phyloP scores from a whole-genome alignment of 305 asterid species.

The Solanum hybrid region DNA sequence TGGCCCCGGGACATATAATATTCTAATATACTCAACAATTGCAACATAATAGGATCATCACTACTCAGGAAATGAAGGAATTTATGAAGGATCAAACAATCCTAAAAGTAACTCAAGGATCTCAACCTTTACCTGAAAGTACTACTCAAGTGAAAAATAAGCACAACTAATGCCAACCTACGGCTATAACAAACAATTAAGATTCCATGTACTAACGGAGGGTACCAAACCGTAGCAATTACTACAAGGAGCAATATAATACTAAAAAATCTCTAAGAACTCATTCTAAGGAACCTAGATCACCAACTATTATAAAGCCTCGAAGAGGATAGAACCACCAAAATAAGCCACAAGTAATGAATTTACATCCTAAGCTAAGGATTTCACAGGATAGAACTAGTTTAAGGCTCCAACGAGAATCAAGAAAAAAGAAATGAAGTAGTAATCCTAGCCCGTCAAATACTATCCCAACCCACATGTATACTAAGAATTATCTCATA shows the following conservation, averaged over 20 bases:
- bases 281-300: background rate
- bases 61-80: background rate
- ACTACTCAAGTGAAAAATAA: background rate
- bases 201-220: background rate
- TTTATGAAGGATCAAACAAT: background rate
- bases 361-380: background rate
- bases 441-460: background rate
- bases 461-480: background rate
- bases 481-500: background rate
- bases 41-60: background rate
- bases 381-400: background rate
- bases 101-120: background rate
- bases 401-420: background rate
- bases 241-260: background rate
- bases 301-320: background rate
- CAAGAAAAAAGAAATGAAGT: background rate
- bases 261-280: background rate
- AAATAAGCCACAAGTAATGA: background rate
- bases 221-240: background rate
- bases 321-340: background rate
- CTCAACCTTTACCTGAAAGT: background rate
- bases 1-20: background rate
- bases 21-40: background rate
- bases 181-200: background rate
- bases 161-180: background rate